phyloP scores from a whole-genome alignment of 2,329 filamentous ascomycete species.

The Apiospora pterosperma region DNA sequence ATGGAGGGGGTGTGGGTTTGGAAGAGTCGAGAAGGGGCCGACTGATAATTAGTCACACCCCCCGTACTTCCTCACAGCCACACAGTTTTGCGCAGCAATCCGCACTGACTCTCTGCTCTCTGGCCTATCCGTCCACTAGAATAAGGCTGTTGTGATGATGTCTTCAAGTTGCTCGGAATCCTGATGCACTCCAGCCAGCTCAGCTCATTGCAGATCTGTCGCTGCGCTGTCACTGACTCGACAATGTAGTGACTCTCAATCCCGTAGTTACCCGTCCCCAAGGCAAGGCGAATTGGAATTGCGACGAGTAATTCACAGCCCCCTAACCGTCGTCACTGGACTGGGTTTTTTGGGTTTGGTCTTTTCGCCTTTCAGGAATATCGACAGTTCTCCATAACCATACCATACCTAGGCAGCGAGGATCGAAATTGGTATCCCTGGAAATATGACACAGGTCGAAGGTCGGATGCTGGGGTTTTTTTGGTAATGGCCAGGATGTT shows the following conservation, averaged over 20 bases:
- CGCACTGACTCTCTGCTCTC: neutral
- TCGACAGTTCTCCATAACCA: conserved; percentile 8
- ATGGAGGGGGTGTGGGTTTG: conserved; percentile 9
- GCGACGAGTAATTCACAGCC: conserved; percentile 3
- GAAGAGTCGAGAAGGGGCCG: conserved; percentile 7
- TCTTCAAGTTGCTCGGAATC: neutral
- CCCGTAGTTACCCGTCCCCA: neutral
- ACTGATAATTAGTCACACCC: conserved; percentile 9
- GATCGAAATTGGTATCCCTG: conserved; percentile 9
- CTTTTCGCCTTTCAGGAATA: conserved; percentile 3
- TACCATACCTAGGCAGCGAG: conserved; percentile 2
- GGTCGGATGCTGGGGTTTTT: conserved; percentile 6
- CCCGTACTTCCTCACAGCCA: conserved; percentile 9
- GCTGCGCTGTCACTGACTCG: conserved; percentile 7
- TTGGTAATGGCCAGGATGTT: neutral
- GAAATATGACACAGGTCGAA: conserved; percentile 4
- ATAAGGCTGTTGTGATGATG: neutral
- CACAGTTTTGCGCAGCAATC: conserved; percentile 6
- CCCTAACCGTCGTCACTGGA: conserved; percentile 6
- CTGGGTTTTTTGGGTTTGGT: neutral
- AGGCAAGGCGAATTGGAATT: neutral
- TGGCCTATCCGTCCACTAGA: neutral
- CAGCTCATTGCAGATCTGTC: conserved; percentile 2
- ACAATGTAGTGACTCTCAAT: neutral
- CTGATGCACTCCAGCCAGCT: neutral